Evolutionary conservation across 2,329 filamentous ascomycete species (phyloP).

Genomic region (Leptosphaerulina australis): DNA sequence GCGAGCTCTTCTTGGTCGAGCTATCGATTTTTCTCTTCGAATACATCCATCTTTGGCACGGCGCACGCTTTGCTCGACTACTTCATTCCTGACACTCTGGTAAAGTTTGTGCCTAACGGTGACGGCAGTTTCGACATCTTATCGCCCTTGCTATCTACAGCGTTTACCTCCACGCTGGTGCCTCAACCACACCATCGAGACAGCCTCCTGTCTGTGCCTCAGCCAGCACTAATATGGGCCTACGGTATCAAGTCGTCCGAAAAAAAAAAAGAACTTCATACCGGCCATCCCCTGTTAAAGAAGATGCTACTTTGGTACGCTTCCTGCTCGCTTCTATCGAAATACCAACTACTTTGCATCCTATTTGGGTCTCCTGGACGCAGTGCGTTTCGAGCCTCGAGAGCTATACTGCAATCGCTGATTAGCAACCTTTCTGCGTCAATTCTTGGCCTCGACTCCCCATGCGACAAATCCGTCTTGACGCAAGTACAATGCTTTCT

Average conservation of each 20-base stretch:
- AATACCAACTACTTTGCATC: slow-evolving; percentile 7
- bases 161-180: slow-evolving; percentile 10
- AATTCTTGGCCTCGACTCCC: slow-evolving; percentile 5
- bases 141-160: slow-evolving; percentile 13
- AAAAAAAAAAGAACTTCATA: background rate
- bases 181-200: slow-evolving; percentile 6
- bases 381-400: slow-evolving; percentile 15
- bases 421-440: slow-evolving; percentile 1
- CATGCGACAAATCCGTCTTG: background rate
- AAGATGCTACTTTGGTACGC: background rate
- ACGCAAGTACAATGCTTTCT: background rate
- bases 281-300: background rate
- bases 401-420: slow-evolving; percentile 2
- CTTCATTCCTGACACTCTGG: slow-evolving; percentile 5
- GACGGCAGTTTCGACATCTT: slow-evolving; percentile 18
- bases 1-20: slow-evolving; percentile 1
- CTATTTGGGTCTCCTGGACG: background rate
- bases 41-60: slow-evolving; percentile 9
- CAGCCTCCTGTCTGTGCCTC: slow-evolving; percentile 16
- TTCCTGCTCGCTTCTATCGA: slow-evolving; percentile 1
- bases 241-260: background rate
- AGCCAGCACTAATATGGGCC: slow-evolving; percentile 1
- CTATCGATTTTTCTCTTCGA: slow-evolving; percentile 10
- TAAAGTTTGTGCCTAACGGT: slow-evolving; percentile 16
- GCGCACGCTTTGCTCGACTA: slow-evolving; percentile 5